Conservation (phyloP, 805 yeast species). For the Gaillardinia entomophila region DNA sequence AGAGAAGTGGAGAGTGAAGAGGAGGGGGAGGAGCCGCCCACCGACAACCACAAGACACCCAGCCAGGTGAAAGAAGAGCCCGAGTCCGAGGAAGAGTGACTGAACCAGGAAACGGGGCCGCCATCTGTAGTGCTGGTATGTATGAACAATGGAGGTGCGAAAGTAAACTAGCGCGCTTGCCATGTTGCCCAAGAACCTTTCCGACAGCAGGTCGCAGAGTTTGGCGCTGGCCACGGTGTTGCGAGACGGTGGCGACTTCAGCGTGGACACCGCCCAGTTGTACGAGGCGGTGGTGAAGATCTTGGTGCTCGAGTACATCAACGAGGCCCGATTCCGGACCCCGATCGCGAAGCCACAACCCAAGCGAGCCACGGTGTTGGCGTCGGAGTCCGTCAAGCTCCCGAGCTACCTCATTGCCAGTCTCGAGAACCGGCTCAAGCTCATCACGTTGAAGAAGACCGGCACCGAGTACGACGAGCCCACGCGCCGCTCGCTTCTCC, state of each 20-base stretch:
- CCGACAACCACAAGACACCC: conserved; percentile 1
- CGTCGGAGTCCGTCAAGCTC: conserved; percentile 20
- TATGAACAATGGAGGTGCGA: too few relatives aligned
- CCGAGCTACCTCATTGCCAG: conserved; percentile 32
- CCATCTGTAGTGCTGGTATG: too few relatives aligned
- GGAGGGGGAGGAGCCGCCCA: background rate
- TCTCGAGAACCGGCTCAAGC: conserved; percentile 37
- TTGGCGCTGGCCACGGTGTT: conserved; percentile 17
- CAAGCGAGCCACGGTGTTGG: background rate
- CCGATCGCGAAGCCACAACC: conserved; percentile 10
- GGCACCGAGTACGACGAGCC: conserved; percentile 35
- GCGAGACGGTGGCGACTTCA: conserved; percentile 9
- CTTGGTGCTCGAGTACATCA: conserved; percentile 52
- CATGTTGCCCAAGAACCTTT: too few relatives aligned
- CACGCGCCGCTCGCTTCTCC: conserved; percentile 52
- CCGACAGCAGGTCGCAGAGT: conserved; percentile 19
- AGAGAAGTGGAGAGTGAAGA: conserved; percentile 3
- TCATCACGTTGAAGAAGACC: conserved; percentile 41
- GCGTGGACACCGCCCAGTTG: conserved; percentile 22
- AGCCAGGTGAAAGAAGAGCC: conserved; percentile 2
- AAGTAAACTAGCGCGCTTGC: too few relatives aligned
- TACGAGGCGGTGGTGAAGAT: conserved; percentile 52
- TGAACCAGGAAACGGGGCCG: background rate
- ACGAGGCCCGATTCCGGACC: conserved; percentile 56
- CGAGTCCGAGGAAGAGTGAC: conserved; percentile 3